A percentile compares a stretch with the other conserved stretches of the same genome.
Conservation (phyloP, 73 alveolate genomes). For the Paramecium sexaurelia region DNA sequence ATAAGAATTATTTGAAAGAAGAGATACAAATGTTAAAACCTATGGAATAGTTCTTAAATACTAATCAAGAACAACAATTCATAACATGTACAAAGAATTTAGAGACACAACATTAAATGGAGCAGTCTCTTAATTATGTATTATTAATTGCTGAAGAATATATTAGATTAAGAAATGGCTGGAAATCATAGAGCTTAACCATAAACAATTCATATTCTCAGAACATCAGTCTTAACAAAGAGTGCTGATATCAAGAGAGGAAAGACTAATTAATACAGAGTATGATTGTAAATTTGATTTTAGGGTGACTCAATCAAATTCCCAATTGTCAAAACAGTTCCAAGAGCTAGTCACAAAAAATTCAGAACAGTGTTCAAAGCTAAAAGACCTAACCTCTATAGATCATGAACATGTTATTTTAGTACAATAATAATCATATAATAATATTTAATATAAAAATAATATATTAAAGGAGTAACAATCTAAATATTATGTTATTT, state of each 20-base stretch:
- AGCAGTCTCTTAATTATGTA: constrained; percentile 89
- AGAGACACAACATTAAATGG: constrained; percentile 89
- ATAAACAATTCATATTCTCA: constrained; percentile 87
- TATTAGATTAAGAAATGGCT: constrained; percentile 85
- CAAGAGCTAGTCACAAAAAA: constrained; percentile 61
- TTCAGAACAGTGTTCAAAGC: constrained; percentile 67
- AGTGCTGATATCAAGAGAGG: constrained; percentile 21
- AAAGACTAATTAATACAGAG: constrained; percentile 21
- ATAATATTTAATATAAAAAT: not conserved
- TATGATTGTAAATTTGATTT: not conserved
- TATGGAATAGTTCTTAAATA: constrained; percentile 92
- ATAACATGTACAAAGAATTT: constrained; percentile 94
- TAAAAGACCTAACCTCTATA: constrained; percentile 65
- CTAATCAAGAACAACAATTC: constrained; percentile 89
- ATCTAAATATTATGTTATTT: too few relatives aligned
- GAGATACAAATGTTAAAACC: constrained; percentile 81
- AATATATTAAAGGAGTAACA: not conserved
- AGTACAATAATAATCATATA: constrained; percentile 36
- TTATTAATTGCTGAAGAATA: not conserved
- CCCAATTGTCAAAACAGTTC: constrained; percentile 70
- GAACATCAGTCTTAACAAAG: constrained; percentile 69
- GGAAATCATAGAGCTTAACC: constrained; percentile 94
- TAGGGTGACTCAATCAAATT: constrained; percentile 69
- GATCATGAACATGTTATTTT: constrained; percentile 47
- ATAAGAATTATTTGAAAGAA: constrained; percentile 83